These are phyloP conservation scores for Murraya paniculata DNA, from an alignment of 345 rosid genomes.

Conservation along the genomic window DNA sequence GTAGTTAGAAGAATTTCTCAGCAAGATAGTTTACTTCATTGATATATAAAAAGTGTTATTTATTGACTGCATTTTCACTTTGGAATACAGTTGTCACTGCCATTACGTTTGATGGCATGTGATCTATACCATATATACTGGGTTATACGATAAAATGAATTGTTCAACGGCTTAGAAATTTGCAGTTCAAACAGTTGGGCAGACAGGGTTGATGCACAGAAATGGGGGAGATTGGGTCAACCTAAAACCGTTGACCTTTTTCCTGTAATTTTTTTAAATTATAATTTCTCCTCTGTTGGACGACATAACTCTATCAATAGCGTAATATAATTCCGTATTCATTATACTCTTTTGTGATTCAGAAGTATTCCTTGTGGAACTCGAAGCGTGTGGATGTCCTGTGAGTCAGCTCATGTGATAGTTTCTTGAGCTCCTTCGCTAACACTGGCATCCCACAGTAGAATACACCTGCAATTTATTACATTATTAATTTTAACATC, in stretches of 20 bases:
- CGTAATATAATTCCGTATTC: conserved; percentile 10
- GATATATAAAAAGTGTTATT: neutral
- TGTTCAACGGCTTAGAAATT: too few species aligned
- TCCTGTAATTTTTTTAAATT: neutral
- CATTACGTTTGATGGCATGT: neutral
- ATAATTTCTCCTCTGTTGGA: neutral
- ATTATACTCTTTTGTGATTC: conserved; percentile 7
- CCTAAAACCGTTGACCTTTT: neutral
- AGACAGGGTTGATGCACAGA: too few species aligned
- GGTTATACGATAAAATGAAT: too few species aligned
- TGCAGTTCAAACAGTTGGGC: too few species aligned
- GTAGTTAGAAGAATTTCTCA: neutral
- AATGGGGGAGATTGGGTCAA: too few species aligned
- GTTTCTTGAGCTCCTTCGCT: conserved; percentile 82
- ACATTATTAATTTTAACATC: too few species aligned
- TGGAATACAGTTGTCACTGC: too few species aligned
- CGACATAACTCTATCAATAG: neutral
- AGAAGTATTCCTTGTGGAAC: conserved; percentile 94
- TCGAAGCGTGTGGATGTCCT: conserved; percentile 78
- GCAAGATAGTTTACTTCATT: neutral
- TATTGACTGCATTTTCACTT: neutral
- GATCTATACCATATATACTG: neutral
- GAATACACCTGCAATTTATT: conserved; percentile 72
- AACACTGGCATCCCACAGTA: conserved; percentile 84
- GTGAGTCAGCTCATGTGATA: conserved; percentile 64